Evolutionary conservation across 2,329 filamentous ascomycete species (phyloP), one percentile per base, ranked within the genome.

Genomic region (Dothideomycetes sp.): DNA sequence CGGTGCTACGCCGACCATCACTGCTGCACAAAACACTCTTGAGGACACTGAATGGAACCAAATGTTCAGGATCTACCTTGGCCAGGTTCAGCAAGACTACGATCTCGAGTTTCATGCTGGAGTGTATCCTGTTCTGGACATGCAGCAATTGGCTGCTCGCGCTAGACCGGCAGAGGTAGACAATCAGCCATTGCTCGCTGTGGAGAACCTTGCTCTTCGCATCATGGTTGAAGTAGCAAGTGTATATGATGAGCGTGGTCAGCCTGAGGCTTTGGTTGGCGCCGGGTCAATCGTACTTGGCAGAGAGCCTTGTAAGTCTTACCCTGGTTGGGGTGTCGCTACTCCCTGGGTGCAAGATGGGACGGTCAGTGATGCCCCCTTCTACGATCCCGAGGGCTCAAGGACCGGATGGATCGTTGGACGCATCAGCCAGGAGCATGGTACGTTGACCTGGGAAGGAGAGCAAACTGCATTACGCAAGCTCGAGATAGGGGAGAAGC

Each of bases 381-480:
- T 51, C 16, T 61, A 57, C 37, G 53, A 60, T 42, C 51, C 54
- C 9, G 54, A 66, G 5, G 62, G 64, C 10, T 56, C 59, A 9
- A 51, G 51, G 40, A 64, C 59, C 14, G 65, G 70, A 1, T 84
- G 83, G 79, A 72, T 83, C 47, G 76, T 89, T 2, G 77, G 73
- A 11, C 70, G 75, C 18, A 73, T 89, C 42, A 81, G 78, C 47
- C 84, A 89, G 61, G 84, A 91, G 61, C 84, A 89, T 60, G 82
- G 81, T 0, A 76, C 86, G 39, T 53, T 89, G 49, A 66, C 63
- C 1, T 86, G 80, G 75, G 61, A 66, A 30, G 68, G 66, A 0
- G 40, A 54, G 1, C 47, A 47, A 19, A 56, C 64, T 9, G 57
- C 64, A n/a, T 59, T 70, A 35, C 56, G 60, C 30, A 53, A 61